Conservation (phyloP, 352 stramenopile genomes). For the Phytophthora litchii region DNA sequence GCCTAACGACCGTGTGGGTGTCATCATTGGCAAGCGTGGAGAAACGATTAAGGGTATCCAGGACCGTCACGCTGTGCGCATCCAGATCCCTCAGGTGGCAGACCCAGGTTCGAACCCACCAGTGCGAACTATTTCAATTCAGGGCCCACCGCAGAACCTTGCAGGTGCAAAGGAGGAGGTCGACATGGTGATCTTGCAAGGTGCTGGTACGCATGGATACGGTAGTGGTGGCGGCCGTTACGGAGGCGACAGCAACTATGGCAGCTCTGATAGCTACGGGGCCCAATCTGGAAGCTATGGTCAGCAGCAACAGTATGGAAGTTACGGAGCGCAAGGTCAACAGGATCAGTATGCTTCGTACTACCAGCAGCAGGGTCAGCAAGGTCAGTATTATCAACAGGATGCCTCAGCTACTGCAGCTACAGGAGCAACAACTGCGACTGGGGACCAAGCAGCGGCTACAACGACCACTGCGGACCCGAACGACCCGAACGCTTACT, state of each 20-base stretch:
- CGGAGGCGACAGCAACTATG: slow-evolving; percentile 34
- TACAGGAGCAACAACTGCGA: slow-evolving; percentile 10
- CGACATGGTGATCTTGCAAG: slow-evolving; percentile 81
- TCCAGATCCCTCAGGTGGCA: slow-evolving; percentile 91
- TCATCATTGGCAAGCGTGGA: slow-evolving; percentile 92
- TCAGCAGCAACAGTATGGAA: slow-evolving; percentile 60
- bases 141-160: slow-evolving; percentile 64
- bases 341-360: slow-evolving; percentile 69
- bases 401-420: slow-evolving; percentile 27
- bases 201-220: slow-evolving; percentile 53
- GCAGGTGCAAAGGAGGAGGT: slow-evolving; percentile 79
- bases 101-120: slow-evolving; percentile 88
- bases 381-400: slow-evolving; percentile 70
- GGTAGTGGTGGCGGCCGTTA: slow-evolving; percentile 24
- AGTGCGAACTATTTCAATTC: slow-evolving; percentile 87
- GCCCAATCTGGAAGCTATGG: slow-evolving; percentile 40
- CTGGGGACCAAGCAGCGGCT: slow-evolving; percentile 25
- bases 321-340: slow-evolving; percentile 52
- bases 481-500: slow-evolving; percentile 90
- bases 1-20: slow-evolving; percentile 89
- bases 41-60: slow-evolving; percentile 93
- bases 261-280: slow-evolving; percentile 37
- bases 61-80: slow-evolving; percentile 75
- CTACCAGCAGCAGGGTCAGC: slow-evolving; percentile 66
- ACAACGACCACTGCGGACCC: slow-evolving; percentile 58